phyloP scores from a whole-genome alignment of 2,329 filamentous ascomycete species.

The Xylaria arbuscula region DNA sequence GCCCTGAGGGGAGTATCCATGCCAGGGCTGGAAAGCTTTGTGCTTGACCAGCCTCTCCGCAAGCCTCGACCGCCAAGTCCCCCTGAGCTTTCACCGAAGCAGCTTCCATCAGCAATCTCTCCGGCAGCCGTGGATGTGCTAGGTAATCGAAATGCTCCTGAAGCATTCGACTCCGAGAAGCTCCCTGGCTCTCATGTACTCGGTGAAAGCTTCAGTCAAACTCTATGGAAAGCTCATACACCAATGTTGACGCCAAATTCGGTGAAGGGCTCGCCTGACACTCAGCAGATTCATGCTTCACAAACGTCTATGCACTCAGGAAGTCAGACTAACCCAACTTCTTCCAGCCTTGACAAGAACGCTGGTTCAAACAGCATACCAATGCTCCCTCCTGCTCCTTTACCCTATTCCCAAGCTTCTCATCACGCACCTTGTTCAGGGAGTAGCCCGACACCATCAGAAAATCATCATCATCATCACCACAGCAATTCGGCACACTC shows the following conservation, averaged over 20 bases:
- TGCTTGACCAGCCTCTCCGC: slow-evolving; percentile 46
- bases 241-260: slow-evolving; percentile 19
- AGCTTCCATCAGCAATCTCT: slow-evolving; percentile 45
- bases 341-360: slow-evolving; percentile 12
- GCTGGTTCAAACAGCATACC: slow-evolving; percentile 27
- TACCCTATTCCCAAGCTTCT: slow-evolving; percentile 29
- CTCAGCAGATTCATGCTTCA: slow-evolving; percentile 26
- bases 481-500: slow-evolving; percentile 25
- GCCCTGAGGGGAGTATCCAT: slow-evolving; percentile 51
- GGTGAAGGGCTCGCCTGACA: slow-evolving; percentile 5
- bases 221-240: slow-evolving; percentile 20
- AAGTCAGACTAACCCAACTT: slow-evolving; percentile 10
- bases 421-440: slow-evolving; percentile 22
- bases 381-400: slow-evolving; percentile 42
- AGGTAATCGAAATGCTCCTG: slow-evolving; percentile 1
- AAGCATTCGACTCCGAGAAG: neutral
- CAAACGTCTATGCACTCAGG: slow-evolving; percentile 23
- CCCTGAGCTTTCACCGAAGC: slow-evolving; percentile 53
- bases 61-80: slow-evolving; percentile 45
- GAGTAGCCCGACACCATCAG: slow-evolving; percentile 15
- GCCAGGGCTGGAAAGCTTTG: slow-evolving; percentile 51
- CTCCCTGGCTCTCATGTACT: slow-evolving; percentile 14
- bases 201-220: slow-evolving; percentile 28
- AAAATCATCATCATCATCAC: slow-evolving; percentile 21
- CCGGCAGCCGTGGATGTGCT: slow-evolving; percentile 27